These are phyloP conservation scores for Mucor piriformis DNA, from an alignment of 371 early-diverging fungal species.

Conservation along the genomic window DNA sequence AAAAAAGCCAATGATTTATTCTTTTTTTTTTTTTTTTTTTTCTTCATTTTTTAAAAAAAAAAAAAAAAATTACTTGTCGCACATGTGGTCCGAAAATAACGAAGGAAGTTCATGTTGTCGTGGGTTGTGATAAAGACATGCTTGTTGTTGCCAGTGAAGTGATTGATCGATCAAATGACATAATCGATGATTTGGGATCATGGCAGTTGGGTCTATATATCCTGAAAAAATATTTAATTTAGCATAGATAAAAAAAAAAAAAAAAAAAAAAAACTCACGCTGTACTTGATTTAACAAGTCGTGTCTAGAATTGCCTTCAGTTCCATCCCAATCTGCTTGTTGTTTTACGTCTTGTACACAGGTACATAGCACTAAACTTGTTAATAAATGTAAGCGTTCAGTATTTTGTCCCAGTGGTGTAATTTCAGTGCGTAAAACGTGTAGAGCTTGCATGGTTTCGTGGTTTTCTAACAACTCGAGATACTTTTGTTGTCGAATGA, in stretches of 20 bases:
- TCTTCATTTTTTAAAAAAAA: no score
- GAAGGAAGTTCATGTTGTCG: slow-evolving; percentile 55
- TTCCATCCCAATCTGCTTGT: slow-evolving; percentile 82
- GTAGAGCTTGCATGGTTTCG: slow-evolving; percentile 66
- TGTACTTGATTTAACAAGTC: slow-evolving; percentile 69
- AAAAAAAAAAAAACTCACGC: slow-evolving; percentile 24
- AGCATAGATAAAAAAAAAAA: background rate
- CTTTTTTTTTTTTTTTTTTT: background rate
- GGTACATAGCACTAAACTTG: slow-evolving; percentile 71
- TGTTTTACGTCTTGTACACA: slow-evolving; percentile 61
- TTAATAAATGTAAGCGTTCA: slow-evolving; percentile 61
- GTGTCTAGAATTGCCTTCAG: slow-evolving; percentile 70
- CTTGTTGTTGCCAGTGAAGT: slow-evolving; percentile 66
- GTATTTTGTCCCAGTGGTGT: slow-evolving; percentile 68
- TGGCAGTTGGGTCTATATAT: slow-evolving; percentile 77
- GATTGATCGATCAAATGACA: slow-evolving; percentile 84
- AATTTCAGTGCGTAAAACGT: slow-evolving; percentile 73
- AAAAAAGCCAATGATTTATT: background rate
- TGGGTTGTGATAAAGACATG: slow-evolving; percentile 87
- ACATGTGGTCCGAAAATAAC: slow-evolving; percentile 76
- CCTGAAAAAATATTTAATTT: no score
- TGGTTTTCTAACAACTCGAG: slow-evolving; percentile 74
- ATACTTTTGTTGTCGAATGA: slow-evolving; percentile 82
- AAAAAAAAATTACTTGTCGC: slow-evolving; percentile 60
- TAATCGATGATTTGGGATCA: slow-evolving; percentile 87